phyloP scores from a whole-genome alignment of 176 grass and related monocot species.

The Alopecurus myosuroides region DNA sequence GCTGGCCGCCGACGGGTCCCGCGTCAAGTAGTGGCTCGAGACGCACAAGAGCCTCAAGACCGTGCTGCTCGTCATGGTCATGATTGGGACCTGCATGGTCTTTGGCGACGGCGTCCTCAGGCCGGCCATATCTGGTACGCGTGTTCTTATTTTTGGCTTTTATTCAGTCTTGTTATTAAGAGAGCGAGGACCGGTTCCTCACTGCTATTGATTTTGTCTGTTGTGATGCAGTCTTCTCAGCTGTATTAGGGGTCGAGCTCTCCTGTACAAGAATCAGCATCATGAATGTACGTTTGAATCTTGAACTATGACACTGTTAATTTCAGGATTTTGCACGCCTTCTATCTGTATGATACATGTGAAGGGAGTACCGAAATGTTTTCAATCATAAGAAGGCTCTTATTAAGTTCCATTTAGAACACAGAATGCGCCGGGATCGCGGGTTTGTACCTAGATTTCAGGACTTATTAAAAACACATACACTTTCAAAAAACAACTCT shows the following conservation, averaged over 20 bases:
- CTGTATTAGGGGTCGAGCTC: slow-evolving; percentile 88
- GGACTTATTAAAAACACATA: too few species aligned
- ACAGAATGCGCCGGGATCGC: too few species aligned
- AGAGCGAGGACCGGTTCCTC: background rate
- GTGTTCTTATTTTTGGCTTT: background rate
- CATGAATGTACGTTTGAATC: slow-evolving; percentile 67
- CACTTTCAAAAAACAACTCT: too few species aligned
- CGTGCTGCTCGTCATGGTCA: slow-evolving; percentile 80
- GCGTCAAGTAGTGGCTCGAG: slow-evolving; percentile 68
- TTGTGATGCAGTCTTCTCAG: slow-evolving; percentile 82
- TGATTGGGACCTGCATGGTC: slow-evolving; percentile 95
- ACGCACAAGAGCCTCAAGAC: slow-evolving; percentile 56
- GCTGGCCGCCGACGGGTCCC: slow-evolving; percentile 17
- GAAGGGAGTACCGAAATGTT: background rate
- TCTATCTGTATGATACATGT: background rate
- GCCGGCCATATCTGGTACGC: slow-evolving; percentile 69
- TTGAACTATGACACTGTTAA: background rate
- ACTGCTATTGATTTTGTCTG: background rate
- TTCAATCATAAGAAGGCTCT: too few species aligned
- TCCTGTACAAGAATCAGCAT: slow-evolving; percentile 83
- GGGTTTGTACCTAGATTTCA: too few species aligned
- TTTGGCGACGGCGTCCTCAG: slow-evolving; percentile 95
- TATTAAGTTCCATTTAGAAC: too few species aligned
- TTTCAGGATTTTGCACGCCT: background rate
- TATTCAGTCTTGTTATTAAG: background rate